Conservation (phyloP, 805 yeast species). For the Candida golubevii region DNA sequence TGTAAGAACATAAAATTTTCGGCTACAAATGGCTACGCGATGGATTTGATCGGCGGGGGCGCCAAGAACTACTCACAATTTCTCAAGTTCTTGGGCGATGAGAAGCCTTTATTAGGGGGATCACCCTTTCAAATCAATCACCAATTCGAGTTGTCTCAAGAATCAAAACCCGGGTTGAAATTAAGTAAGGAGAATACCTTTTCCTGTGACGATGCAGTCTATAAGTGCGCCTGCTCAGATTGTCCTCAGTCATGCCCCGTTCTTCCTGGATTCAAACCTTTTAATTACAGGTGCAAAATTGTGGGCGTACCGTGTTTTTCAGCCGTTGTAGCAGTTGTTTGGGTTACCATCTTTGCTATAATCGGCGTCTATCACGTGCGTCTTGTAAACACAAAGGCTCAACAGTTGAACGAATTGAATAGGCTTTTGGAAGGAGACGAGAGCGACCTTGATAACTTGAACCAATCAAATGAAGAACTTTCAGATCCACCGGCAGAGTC, state of each 20-base stretch:
- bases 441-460: background rate
- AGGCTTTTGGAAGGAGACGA: background rate
- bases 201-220: slow-evolving; percentile 61
- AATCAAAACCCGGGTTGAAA: slow-evolving; percentile 15
- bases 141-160: slow-evolving; percentile 36
- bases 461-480: too few species aligned
- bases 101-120: slow-evolving; percentile 90
- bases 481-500: too few species aligned
- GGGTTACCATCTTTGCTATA: slow-evolving; percentile 34
- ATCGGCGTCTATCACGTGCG: slow-evolving; percentile 41
- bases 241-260: slow-evolving; percentile 78
- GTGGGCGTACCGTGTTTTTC: slow-evolving; percentile 73
- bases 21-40: slow-evolving; percentile 92
- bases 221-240: slow-evolving; percentile 86
- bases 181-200: slow-evolving; percentile 29
- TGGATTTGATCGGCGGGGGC: slow-evolving; percentile 98
- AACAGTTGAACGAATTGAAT: slow-evolving; percentile 1
- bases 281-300: slow-evolving; percentile 45
- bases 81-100: slow-evolving; percentile 87
- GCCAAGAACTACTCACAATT: slow-evolving; percentile 71
- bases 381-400: slow-evolving; percentile 18
- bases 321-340: slow-evolving; percentile 51
- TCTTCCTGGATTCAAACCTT: slow-evolving; percentile 44
- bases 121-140: slow-evolving; percentile 92
- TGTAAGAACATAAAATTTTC: slow-evolving; percentile 88